Evolutionary conservation across 768 basidiomycete genomes (phyloP).

Genomic region (Termitomyces sp.): DNA sequence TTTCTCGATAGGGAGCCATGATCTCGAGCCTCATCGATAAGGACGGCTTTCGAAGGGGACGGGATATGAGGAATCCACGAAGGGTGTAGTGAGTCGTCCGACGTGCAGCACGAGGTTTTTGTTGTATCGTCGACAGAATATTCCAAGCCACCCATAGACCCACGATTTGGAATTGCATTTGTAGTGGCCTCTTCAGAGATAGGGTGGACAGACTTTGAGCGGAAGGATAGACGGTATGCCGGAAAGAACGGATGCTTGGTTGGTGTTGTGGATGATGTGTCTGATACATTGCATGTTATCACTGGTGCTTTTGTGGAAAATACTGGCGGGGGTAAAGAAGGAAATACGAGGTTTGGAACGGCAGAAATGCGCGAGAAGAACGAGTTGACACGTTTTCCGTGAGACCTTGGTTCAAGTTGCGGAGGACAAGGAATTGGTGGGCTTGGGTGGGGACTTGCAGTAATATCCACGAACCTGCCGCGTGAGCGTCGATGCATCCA

Average conservation of each 20-base stretch:
- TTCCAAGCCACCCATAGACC: background rate
- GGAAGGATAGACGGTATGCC: constrained; percentile 1
- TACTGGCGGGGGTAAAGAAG: constrained; percentile 2
- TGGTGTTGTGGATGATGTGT: background rate
- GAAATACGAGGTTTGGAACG: constrained; percentile 8
- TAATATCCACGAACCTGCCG: constrained; percentile 19
- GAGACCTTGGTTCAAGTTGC: background rate
- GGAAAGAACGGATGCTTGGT: background rate
- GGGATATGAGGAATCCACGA: background rate
- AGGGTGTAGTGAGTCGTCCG: background rate
- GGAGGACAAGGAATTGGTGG: background rate
- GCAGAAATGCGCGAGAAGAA: constrained; percentile 15
- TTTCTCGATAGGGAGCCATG: no score
- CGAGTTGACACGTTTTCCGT: constrained; percentile 1
- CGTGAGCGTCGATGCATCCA: constrained; percentile 26
- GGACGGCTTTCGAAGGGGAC: background rate
- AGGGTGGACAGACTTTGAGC: background rate
- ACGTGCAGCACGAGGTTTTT: background rate
- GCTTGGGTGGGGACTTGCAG: background rate
- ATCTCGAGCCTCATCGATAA: background rate
- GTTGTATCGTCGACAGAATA: background rate
- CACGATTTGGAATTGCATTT: background rate
- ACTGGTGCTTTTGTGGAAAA: background rate
- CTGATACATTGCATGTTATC: background rate
- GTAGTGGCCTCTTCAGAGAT: background rate